Evolutionary conservation across 2,329 filamentous ascomycete species (phyloP).

Genomic region (Colletotrichum liriopes): DNA sequence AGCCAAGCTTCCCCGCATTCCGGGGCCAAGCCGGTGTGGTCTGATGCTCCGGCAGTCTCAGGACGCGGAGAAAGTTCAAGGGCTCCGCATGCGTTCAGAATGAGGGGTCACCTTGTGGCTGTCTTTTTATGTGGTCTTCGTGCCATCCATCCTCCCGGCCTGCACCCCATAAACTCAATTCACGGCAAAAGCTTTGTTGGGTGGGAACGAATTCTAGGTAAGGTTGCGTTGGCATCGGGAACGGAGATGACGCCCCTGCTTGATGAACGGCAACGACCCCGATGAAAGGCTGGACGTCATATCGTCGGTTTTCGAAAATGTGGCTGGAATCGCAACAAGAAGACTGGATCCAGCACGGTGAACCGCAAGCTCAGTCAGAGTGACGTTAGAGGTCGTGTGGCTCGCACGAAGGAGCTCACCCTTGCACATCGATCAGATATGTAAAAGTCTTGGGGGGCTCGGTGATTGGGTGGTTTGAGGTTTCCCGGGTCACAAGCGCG

Average conservation of each 20-base stretch:
- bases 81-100: constrained; percentile 13
- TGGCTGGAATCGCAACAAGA: constrained; percentile 24
- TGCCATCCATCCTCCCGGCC: neutral
- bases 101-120: constrained; percentile 5
- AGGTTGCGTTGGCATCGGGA: constrained; percentile 16
- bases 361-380: constrained; percentile 22
- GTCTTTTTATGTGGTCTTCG: neutral
- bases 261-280: neutral
- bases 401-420: constrained; percentile 37
- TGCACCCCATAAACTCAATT: constrained; percentile 33
- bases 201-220: constrained; percentile 8
- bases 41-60: constrained; percentile 40
- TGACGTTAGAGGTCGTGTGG: constrained; percentile 40
- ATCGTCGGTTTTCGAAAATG: neutral
- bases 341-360: constrained; percentile 4
- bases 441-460: constrained; percentile 16
- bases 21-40: constrained; percentile 4
- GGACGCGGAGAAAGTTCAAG: constrained; percentile 29
- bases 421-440: constrained; percentile 18
- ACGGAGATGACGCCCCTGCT: constrained; percentile 35
- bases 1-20: constrained; percentile 37
- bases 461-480: constrained; percentile 27
- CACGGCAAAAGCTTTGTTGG: neutral
- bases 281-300: constrained; percentile 23
- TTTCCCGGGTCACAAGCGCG: constrained; percentile 2